phyloP scores from a whole-genome alignment of 2,329 filamentous ascomycete species.

The Xylariales sp. region DNA sequence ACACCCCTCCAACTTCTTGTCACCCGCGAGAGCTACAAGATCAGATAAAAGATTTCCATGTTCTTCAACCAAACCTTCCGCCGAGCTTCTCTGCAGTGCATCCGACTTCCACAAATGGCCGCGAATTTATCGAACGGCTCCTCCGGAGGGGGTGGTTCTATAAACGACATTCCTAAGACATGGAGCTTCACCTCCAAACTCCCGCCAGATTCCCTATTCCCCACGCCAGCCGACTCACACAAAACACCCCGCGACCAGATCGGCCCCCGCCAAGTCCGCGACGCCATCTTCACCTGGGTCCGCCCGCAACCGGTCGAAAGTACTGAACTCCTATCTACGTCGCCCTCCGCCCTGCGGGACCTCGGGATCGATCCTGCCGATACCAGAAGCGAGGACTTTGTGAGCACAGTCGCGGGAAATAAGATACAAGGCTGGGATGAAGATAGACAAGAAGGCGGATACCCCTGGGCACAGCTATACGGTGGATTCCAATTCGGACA shows the following conservation, averaged over 20 bases:
- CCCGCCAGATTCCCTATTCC: slow-evolving; percentile 71
- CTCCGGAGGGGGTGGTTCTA: slow-evolving; percentile 21
- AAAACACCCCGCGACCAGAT: slow-evolving; percentile 72
- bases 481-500: slow-evolving; percentile 77
- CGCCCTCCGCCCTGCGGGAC: slow-evolving; percentile 71
- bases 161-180: slow-evolving; percentile 57
- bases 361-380: slow-evolving; percentile 70
- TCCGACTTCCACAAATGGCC: slow-evolving; percentile 27
- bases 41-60: too few species aligned
- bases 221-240: slow-evolving; percentile 78
- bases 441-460: slow-evolving; percentile 59
- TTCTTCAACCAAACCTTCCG: too few species aligned
- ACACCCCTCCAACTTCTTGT: too few species aligned
- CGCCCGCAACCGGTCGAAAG: slow-evolving; percentile 69
- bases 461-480: slow-evolving; percentile 98
- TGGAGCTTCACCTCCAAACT: slow-evolving; percentile 64
- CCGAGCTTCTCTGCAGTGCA: slow-evolving; percentile 16
- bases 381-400: slow-evolving; percentile 68
- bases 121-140: slow-evolving; percentile 23
- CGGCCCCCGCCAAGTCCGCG: slow-evolving; percentile 75
- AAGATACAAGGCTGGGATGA: slow-evolving; percentile 75
- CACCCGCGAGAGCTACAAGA: too few species aligned
- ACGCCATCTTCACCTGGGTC: slow-evolving; percentile 86
- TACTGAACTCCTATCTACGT: slow-evolving; percentile 77
- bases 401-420: slow-evolving; percentile 74